phyloP scores from a whole-genome alignment of 2,329 filamentous ascomycete genomes.

The Penicillium brasilianum region DNA sequence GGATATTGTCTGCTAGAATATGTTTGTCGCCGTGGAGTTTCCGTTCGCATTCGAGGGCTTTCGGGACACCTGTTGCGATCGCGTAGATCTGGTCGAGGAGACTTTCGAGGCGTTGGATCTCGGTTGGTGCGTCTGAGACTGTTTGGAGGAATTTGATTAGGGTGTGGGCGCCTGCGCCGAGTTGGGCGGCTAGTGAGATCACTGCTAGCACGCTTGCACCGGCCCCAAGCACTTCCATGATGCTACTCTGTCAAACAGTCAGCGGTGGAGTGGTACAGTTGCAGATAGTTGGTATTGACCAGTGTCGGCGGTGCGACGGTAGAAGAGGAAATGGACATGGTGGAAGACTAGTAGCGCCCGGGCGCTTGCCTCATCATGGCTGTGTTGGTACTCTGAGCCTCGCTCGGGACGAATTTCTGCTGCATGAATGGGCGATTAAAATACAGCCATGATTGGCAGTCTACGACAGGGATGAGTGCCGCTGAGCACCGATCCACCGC shows the following conservation, averaged over 20 bases:
- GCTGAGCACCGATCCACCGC: neutral
- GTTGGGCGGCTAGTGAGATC: neutral
- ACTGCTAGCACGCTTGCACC: neutral
- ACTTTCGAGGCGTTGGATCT: neutral
- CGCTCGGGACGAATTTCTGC: neutral
- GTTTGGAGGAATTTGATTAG: neutral
- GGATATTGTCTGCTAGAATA: neutral
- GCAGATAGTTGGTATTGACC: neutral
- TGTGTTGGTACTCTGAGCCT: neutral
- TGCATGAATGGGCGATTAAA: neutral
- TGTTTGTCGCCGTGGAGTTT: neutral
- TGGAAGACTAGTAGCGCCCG: neutral
- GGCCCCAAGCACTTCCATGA: neutral
- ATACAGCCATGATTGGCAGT: neutral
- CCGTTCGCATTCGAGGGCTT: neutral
- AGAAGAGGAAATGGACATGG: neutral
- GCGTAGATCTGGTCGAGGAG: neutral
- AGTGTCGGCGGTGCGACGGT: neutral
- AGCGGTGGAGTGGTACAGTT: neutral
- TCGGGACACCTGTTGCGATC: neutral
- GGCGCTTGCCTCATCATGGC: neutral
- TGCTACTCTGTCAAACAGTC: neutral
- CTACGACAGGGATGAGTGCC: neutral
- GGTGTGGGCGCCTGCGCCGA: neutral
- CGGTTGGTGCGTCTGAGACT: neutral